A percentile compares a stretch with the other conserved stretches of the same genome.
These are phyloP conservation scores for Geotrichum citri-aurantii DNA, from an alignment of 1,139 yeast species.

Conservation along the genomic window DNA sequence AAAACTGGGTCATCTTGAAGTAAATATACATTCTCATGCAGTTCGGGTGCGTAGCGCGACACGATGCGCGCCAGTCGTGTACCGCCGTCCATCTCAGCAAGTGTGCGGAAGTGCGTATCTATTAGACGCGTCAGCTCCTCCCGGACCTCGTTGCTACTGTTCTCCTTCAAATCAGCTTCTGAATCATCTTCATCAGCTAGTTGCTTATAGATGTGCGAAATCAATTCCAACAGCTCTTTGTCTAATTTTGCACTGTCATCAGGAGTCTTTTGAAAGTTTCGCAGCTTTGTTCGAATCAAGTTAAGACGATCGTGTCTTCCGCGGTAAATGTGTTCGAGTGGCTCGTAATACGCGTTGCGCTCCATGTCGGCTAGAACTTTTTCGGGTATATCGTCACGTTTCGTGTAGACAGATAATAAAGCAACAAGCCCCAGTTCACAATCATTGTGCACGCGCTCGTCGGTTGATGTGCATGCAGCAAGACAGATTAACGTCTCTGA, in stretches of 20 bases:
- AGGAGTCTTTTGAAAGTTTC: neutral
- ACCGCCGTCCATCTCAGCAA: neutral
- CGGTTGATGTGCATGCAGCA: constrained; percentile 39
- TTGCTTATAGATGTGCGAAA: neutral
- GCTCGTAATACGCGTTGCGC: neutral
- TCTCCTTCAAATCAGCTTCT: neutral
- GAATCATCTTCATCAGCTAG: neutral
- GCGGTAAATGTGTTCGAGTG: neutral
- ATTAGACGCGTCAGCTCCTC: neutral
- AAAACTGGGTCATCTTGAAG: neutral
- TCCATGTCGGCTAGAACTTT: neutral
- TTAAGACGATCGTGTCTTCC: neutral
- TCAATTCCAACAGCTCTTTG: neutral
- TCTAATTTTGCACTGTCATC: neutral
- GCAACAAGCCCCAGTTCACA: constrained; percentile 70
- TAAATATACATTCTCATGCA: neutral
- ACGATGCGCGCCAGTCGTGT: neutral
- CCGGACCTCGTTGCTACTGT: neutral
- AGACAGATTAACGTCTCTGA: constrained; percentile 45
- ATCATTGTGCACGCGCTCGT: constrained; percentile 42
- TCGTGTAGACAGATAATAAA: constrained; percentile 51
- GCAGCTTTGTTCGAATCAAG: neutral
- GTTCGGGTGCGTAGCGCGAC: neutral
- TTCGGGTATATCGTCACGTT: neutral
- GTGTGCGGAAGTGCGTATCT: neutral